Conservation (phyloP, 495 filamentous ascomycete genomes). For the Penicillium samsonianum region DNA sequence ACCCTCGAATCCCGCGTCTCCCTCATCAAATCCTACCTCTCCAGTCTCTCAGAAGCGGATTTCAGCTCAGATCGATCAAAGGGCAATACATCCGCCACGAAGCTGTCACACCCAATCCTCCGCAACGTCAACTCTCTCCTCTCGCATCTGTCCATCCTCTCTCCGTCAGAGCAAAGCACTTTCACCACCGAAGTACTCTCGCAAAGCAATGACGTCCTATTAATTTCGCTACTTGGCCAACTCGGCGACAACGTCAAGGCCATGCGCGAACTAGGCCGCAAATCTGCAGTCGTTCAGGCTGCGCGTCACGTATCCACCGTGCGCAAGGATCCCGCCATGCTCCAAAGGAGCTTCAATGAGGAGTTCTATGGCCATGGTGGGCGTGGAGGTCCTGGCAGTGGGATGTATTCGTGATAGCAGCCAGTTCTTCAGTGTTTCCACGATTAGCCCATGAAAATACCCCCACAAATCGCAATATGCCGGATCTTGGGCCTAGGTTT, state of each 20-base stretch:
- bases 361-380: slow-evolving; percentile 24
- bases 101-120: slow-evolving; percentile 50
- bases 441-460: background rate
- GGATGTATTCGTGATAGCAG: slow-evolving; percentile 14
- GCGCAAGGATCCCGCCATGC: slow-evolving; percentile 31
- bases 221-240: slow-evolving; percentile 69
- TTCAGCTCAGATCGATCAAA: slow-evolving; percentile 32
- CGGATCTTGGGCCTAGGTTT: background rate
- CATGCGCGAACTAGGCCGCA: slow-evolving; percentile 69
- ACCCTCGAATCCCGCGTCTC: slow-evolving; percentile 85
- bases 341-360: slow-evolving; percentile 30
- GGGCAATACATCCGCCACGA: slow-evolving; percentile 21
- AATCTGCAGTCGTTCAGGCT: slow-evolving; percentile 63
- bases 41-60: slow-evolving; percentile 66
- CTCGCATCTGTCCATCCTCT: slow-evolving; percentile 55
- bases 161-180: slow-evolving; percentile 52
- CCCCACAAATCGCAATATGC: slow-evolving; percentile 1
- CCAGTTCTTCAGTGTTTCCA: background rate
- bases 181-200: slow-evolving; percentile 64
- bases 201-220: slow-evolving; percentile 75
- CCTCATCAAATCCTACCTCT: slow-evolving; percentile 78
- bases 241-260: slow-evolving; percentile 67
- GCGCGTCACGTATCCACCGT: slow-evolving; percentile 34
- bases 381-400: slow-evolving; percentile 1
- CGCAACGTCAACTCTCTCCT: slow-evolving; percentile 60